Percentiles rank a stretch among this genome's conserved stretches.
Conservation (phyloP, 1,139 yeast genomes). For the Scheffersomyces stambukii region DNA sequence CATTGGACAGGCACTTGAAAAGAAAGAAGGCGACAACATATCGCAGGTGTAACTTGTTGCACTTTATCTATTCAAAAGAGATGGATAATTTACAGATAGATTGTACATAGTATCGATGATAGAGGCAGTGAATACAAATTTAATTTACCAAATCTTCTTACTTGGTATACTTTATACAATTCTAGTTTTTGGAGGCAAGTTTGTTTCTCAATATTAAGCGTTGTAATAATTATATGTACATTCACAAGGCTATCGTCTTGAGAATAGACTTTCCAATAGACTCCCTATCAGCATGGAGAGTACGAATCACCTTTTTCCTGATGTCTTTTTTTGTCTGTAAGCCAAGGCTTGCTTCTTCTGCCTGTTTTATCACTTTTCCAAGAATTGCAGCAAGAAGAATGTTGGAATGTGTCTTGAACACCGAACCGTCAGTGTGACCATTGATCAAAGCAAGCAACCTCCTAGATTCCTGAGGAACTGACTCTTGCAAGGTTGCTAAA, state of each 20-base stretch:
- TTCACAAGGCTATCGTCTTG: too few relatives aligned
- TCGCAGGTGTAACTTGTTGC: conserved; percentile 3
- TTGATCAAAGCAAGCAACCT: conserved; percentile 24
- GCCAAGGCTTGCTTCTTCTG: conserved; percentile 16
- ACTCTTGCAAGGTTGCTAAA: conserved; percentile 56
- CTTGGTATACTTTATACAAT: not conserved
- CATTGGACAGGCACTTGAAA: conserved; percentile 30
- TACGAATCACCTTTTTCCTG: conserved; percentile 17
- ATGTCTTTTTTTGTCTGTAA: conserved; percentile 14
- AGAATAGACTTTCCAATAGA: too few relatives aligned
- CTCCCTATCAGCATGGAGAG: conserved; percentile 22
- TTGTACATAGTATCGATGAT: too few relatives aligned
- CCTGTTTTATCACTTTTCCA: conserved; percentile 19
- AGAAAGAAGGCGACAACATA: conserved; percentile 10
- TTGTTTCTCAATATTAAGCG: too few relatives aligned
- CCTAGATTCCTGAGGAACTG: conserved; percentile 27
- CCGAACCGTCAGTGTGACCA: conserved; percentile 45
- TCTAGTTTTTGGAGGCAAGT: conserved; percentile 1
- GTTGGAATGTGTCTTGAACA: conserved; percentile 27
- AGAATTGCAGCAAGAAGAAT: conserved; percentile 32
- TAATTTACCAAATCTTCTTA: too few relatives aligned
- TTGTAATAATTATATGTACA: too few relatives aligned
- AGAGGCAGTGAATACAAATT: too few relatives aligned
- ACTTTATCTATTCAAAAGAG: too few relatives aligned
- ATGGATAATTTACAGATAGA: too few relatives aligned